Base-by-base conservation (phyloP, 1,284 basidiomycete species). In the Ceraceosorus guamensis region DNA sequence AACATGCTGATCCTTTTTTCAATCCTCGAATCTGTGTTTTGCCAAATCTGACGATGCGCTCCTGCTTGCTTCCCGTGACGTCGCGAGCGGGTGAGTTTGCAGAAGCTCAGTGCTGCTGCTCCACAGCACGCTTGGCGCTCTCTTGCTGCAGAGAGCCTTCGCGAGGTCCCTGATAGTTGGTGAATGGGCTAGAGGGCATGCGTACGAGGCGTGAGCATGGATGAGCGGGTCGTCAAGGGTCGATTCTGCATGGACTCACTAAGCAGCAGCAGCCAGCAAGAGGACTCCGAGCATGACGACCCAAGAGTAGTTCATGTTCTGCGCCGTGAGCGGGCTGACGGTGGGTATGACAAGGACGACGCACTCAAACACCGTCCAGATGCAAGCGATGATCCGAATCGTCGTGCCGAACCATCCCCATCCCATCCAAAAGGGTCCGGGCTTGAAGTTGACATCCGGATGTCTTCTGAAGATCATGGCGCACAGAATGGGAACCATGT, bases 381-480 rank as follows among this genome's bases (percentile, higher is more conserved):
- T 48, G 46, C 89, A 83, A 63, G 87, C 88, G 50, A 81, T 81
- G 18, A 80, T 60, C 70, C 90, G 89, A 63, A 82, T 81, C 13
- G 80, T 68, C 78, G 81, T 82, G 3, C 86, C 87, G 18, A 89
- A 73, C 57, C 80, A 50, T 0, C 87, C 88, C 52, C 83, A 79
- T 24, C 89, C 89, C 80, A 91, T 84, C 74, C 84, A 87, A 78
- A 89, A 91, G 16, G 89, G 89, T n/a, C 89, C 89, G 0, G 89
- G 88, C 73, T 85, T 85, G 80, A 88, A 91, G 57, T 64, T 57
- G 39, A 91, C 80, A 51, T 91, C 89, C 0, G 89, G 89, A 70
- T 92, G 89, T 61, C 86, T 81, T 57, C 82, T 80, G 77, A 82
- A 89, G 56, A 86, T 77, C 56, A 88, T 81, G 39, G 87, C 83